Base-by-base conservation (phyloP, 768 basidiomycete species). In the Gloeophyllum trabeum region DNA sequence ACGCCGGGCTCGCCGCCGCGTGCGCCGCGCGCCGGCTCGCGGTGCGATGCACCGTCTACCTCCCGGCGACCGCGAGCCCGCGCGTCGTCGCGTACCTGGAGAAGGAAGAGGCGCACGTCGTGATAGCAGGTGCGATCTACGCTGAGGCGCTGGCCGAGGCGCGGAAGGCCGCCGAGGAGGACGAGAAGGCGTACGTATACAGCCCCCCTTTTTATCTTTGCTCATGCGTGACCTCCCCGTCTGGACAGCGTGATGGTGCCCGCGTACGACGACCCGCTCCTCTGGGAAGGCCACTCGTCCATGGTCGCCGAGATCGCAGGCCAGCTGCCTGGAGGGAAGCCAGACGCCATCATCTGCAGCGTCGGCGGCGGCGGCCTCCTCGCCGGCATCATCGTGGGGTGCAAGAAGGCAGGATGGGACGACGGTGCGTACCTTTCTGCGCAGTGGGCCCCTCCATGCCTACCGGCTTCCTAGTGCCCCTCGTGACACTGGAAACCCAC, bases 281-380 rank as follows among this genome's bases (percentile, higher is more conserved):
- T 88, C 12, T 87, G 85, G 85, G 69, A 79, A 53, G 86, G 86
- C 1, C 81, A 87, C 51, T 69, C 75, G n/a, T 80, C 81, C 14
- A 76, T 88, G 69, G 63, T 88, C 30, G 51, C 60, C 13, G 86
- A 88, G 52, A 74, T 85, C 34, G 54, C 63, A 14, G 51, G 55
- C 6, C 80, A 85, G 47, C 10, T 32, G 10, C 28, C 28, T 16
- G n/a, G n/a, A n/a, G 28, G 16, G 10, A 71, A 69, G 49, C 83
- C 85, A 4, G 73, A 79, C 44, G 82, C 81, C 1, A 76, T 88
- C 34, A 76, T 87, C 45, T 87, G 85, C 52, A 78, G 77, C 41
- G 81, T 87, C 10, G 86, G 86, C 26, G 85, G 85, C 0, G 84
- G 70, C 0, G 83, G 85, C 1, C 60, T 88, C 0, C 58, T 83